Percentiles rank a stretch among this genome's conserved stretches.
Evolutionary conservation across 257 asterid species (phyloP).

Genomic region (Petunia secreta): DNA sequence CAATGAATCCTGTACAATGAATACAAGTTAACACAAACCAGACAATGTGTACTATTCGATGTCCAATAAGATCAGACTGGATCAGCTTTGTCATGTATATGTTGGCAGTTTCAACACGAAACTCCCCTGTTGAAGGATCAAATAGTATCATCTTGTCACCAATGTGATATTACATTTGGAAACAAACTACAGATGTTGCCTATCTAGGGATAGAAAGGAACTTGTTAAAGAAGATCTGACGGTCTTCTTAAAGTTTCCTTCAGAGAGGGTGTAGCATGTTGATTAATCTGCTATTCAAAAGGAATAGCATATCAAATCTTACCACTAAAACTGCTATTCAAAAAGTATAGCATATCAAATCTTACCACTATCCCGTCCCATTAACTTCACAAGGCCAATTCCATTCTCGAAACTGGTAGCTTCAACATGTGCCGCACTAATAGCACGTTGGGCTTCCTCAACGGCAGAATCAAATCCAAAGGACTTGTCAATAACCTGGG

Average conservation of each 20-base stretch:
- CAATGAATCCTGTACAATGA: constrained; percentile 68
- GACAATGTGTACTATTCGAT: neutral
- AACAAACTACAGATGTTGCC: neutral
- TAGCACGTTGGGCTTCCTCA: constrained; percentile 98
- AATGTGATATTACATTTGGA: neutral
- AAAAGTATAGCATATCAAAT: neutral
- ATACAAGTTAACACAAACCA: neutral
- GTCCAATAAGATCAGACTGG: neutral
- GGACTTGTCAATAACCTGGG: constrained; percentile 84
- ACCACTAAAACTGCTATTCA: constrained; percentile 49
- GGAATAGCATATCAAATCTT: constrained; percentile 23
- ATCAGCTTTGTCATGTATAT: neutral
- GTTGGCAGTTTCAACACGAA: neutral
- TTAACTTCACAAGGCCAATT: constrained; percentile 86
- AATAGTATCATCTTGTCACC: neutral
- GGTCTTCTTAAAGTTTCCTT: neutral
- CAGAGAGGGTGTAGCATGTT: neutral
- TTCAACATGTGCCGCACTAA: constrained; percentile 95
- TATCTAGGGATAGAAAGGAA: neutral
- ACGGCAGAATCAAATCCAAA: constrained; percentile 96
- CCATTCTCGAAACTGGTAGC: constrained; percentile 92
- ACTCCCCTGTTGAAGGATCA: constrained; percentile 6
- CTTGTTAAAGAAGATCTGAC: neutral
- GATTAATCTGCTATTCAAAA: neutral
- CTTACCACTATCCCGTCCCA: constrained; percentile 91